Evolutionary conservation across 1,139 yeast species (phyloP).

Genomic region (Taiozyma onychis): DNA sequence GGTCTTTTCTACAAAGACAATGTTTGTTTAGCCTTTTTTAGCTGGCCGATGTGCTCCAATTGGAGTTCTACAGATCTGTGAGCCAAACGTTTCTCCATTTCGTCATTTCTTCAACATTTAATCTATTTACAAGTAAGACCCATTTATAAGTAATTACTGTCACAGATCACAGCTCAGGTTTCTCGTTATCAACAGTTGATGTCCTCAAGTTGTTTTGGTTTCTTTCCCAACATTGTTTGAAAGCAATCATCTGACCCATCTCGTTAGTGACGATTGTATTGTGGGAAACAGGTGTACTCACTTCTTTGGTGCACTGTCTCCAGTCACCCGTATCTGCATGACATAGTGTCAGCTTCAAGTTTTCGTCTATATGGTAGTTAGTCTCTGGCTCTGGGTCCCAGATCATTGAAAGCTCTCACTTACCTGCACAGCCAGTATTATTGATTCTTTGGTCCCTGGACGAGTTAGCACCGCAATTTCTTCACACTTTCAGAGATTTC

Average conservation of each 20-base stretch:
- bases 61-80: neutral
- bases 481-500: neutral
- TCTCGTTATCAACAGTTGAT: slow-evolving; percentile 15
- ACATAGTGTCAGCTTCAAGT: slow-evolving; percentile 60
- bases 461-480: neutral
- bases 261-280: slow-evolving; percentile 1
- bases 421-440: slow-evolving; percentile 63
- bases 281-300: slow-evolving; percentile 22
- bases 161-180: neutral
- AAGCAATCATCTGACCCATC: slow-evolving; percentile 43
- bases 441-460: slow-evolving; percentile 61
- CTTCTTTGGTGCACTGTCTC: slow-evolving; percentile 63
- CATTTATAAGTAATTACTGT: neutral
- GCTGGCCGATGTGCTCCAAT: neutral
- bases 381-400: neutral
- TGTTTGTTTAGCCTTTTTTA: too few relatives aligned
- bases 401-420: slow-evolving; percentile 11
- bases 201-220: slow-evolving; percentile 52
- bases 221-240: slow-evolving; percentile 54
- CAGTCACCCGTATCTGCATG: slow-evolving; percentile 81
- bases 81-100: neutral
- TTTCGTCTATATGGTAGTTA: slow-evolving; percentile 38
- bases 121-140: neutral
- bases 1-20: neutral
- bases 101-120: neutral